Evolutionary conservation across 768 basidiomycete genomes (phyloP), one percentile per base, ranked within the genome.

Genomic region (Auricularia cornea): DNA sequence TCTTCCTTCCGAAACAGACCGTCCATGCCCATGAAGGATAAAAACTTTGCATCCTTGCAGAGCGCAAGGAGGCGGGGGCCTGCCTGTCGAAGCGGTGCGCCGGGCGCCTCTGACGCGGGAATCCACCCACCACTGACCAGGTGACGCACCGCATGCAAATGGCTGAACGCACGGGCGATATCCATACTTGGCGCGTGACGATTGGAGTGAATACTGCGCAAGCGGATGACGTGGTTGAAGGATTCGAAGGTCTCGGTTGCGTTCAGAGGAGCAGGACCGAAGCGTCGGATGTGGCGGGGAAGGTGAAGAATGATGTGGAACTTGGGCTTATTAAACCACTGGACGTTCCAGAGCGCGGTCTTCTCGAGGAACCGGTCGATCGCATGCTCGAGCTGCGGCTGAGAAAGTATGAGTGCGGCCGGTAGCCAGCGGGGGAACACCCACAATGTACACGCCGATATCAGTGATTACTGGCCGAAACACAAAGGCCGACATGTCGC

Each of bases 291-390:
- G 63, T 79, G 71, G 1, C 71, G 59, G 0, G 59, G 6, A 1
- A 74, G 54, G 62, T 77, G 75, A 8, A 65, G 20, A 3, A 79
- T 70, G 1, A 76, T 48, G 51, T 77, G 77, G 2, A 76, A 66
- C 60, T 78, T 78, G 38, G 68, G 33, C 60, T 77, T 76, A 0
- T 65, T 48, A 20, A 48, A 48, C 44, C 44, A 48, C n/a, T 48
- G 44, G n/a, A 18, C 14, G 44, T 48, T 48, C 44, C 44, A 48
- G 44, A 48, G 44, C 3, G 44, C 44, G 18, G 44, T 48, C 18
- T 16, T 23, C 44, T 48, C 44, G 18, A 48, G n/a, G 18, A 48
- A 48, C 18, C 44, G 44, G n/a, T 48, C 44, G 3, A 48, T 48
- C 4, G 44, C 44, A 8, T 16, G n/a, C 44, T 48, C 57, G 5